phyloP scores from a whole-genome alignment of 257 asterid species.

The Rauvolfia tetraphylla region DNA sequence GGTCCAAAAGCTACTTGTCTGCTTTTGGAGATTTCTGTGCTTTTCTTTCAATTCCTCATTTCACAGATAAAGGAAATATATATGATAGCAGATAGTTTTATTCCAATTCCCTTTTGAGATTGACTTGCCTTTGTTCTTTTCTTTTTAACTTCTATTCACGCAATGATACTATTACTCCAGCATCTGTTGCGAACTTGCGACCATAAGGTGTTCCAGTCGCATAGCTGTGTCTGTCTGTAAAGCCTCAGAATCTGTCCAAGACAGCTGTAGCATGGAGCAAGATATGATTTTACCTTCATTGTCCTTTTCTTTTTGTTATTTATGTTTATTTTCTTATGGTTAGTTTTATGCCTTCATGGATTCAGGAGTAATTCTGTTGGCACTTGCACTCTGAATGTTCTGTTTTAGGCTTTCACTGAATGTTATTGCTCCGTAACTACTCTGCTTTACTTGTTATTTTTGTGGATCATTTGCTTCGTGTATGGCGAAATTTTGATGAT shows the following conservation, averaged over 20 bases:
- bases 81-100: background rate
- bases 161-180: background rate
- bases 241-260: conserved; percentile 8
- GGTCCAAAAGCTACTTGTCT: background rate
- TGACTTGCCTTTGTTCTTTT: background rate
- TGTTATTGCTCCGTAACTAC: background rate
- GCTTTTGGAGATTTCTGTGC: background rate
- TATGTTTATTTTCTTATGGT: background rate
- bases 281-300: background rate
- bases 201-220: background rate
- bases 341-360: background rate
- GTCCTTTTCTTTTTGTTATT: too few species aligned
- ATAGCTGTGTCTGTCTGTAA: background rate
- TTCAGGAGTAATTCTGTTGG: background rate
- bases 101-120: background rate
- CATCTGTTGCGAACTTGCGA: background rate
- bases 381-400: background rate
- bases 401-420: background rate
- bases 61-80: conserved; percentile 3
- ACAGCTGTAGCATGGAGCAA: background rate
- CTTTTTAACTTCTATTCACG: background rate
- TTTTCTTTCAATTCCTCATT: background rate
- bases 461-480: background rate
- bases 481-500: too few species aligned
- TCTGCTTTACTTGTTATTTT: background rate